These are phyloP conservation scores for Haplosporangium sp. DNA, from an alignment of 371 early-diverging fungal species.

Conservation along the genomic window DNA sequence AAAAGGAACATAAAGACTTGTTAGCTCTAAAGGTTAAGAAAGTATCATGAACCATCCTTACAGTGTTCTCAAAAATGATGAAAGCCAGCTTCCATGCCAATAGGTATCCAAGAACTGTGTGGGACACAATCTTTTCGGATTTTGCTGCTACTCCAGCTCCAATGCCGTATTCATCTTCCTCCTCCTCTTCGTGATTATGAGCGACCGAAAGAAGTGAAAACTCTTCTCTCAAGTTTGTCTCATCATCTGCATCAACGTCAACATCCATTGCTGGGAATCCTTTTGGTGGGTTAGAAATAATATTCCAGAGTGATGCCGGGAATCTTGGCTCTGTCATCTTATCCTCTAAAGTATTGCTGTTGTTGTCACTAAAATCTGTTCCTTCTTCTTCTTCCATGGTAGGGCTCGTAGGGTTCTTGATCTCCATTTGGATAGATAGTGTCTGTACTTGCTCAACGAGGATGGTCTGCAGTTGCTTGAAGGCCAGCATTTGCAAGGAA, in stretches of 20 bases:
- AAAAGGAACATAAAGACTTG: neutral
- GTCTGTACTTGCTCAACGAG: slow-evolving; percentile 59
- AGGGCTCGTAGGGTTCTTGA: slow-evolving; percentile 36
- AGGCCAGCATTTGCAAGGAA: slow-evolving; percentile 61
- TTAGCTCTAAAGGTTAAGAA: neutral
- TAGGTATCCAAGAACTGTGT: slow-evolving; percentile 72
- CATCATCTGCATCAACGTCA: slow-evolving; percentile 49
- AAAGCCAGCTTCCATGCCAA: slow-evolving; percentile 80
- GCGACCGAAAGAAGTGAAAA: slow-evolving; percentile 30
- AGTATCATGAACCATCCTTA: slow-evolving; percentile 53
- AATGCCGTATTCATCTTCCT: slow-evolving; percentile 45
- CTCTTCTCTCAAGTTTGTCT: slow-evolving; percentile 25
- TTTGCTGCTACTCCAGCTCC: slow-evolving; percentile 45
- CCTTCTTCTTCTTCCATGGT: slow-evolving; percentile 17
- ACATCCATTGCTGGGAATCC: slow-evolving; percentile 55
- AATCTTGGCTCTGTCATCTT: slow-evolving; percentile 47
- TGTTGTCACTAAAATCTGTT: neutral
- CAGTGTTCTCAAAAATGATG: slow-evolving; percentile 85
- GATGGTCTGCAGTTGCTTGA: slow-evolving; percentile 57
- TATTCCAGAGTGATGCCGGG: slow-evolving; percentile 48
- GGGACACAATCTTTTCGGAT: slow-evolving; percentile 41
- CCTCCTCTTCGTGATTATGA: slow-evolving; percentile 27
- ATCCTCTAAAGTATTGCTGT: slow-evolving; percentile 8
- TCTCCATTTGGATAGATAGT: slow-evolving; percentile 64
- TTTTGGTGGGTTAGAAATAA: slow-evolving; percentile 40